These are phyloP conservation scores for Colletotrichum sidae DNA, from an alignment of 2,329 filamentous ascomycete species.

Conservation along the genomic window DNA sequence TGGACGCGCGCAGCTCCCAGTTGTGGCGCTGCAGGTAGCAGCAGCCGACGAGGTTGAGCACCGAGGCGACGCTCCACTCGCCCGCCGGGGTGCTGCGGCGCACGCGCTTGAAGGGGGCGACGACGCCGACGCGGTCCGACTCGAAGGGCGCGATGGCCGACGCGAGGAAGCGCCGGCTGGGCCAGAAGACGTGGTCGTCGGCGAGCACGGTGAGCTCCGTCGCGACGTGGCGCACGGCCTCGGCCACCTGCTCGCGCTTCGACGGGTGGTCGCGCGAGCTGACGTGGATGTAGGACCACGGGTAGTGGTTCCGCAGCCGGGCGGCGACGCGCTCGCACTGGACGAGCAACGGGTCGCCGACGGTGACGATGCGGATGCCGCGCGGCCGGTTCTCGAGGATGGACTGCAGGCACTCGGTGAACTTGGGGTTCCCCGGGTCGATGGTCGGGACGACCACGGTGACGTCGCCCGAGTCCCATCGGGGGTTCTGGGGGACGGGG, in stretches of 20 bases:
- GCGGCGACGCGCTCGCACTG: slow-evolving; percentile 11
- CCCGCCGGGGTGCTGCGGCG: slow-evolving; percentile 47
- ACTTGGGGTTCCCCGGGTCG: slow-evolving; percentile 53
- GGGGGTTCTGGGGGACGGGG: slow-evolving; percentile 42
- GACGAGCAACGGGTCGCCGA: slow-evolving; percentile 44
- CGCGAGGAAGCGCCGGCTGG: slow-evolving; percentile 50
- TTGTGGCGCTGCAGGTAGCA: slow-evolving; percentile 72
- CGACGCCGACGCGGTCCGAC: slow-evolving; percentile 61
- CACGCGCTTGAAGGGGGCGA: slow-evolving; percentile 68
- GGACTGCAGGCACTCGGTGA: slow-evolving; percentile 54
- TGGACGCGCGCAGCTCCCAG: slow-evolving; percentile 68
- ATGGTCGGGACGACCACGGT: slow-evolving; percentile 66
- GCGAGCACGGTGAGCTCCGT: slow-evolving; percentile 58
- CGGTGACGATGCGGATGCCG: slow-evolving; percentile 58
- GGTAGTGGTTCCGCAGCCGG: slow-evolving; percentile 27
- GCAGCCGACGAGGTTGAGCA: slow-evolving; percentile 68
- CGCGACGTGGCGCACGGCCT: slow-evolving; percentile 49
- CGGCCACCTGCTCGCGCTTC: slow-evolving; percentile 61
- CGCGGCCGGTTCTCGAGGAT: slow-evolving; percentile 53
- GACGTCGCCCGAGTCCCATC: slow-evolving; percentile 51
- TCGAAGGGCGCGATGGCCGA: slow-evolving; percentile 57
- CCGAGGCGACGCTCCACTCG: slow-evolving; percentile 43
- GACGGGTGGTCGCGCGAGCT: slow-evolving; percentile 49
- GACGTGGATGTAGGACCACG: slow-evolving; percentile 44
- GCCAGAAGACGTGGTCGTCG: slow-evolving; percentile 68